phyloP scores from a whole-genome alignment of 2,329 filamentous ascomycete species.

The Penicillium sp. region DNA sequence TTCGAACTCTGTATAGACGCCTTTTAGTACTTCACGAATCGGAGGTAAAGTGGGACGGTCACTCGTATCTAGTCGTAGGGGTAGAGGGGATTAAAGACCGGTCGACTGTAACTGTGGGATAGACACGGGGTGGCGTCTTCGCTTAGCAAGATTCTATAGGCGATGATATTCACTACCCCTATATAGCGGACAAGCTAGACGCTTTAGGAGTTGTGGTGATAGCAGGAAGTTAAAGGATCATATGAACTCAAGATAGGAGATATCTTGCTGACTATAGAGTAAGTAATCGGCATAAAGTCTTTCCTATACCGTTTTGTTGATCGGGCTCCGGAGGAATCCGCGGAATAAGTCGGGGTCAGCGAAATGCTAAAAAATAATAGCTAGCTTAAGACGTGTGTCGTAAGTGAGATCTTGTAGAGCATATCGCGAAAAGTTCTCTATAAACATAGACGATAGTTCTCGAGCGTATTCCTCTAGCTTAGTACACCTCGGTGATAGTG shows the following conservation, averaged over 20 bases:
- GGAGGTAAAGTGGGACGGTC: neutral
- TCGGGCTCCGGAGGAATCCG: neutral
- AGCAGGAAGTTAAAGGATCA: neutral
- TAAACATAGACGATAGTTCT: neutral
- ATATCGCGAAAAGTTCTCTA: neutral
- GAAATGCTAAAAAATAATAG: neutral
- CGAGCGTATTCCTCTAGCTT: neutral
- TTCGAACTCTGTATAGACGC: neutral
- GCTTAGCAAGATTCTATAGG: neutral
- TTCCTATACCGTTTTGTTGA: neutral
- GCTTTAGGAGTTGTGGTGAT: neutral
- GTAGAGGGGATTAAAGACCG: neutral
- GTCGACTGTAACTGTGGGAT: neutral
- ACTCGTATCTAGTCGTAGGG: neutral
- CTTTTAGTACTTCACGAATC: neutral
- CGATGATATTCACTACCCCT: neutral
- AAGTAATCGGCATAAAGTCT: neutral
- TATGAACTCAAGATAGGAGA: neutral
- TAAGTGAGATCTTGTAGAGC: neutral
- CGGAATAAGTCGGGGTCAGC: neutral
- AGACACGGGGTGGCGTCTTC: neutral
- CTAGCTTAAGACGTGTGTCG: neutral
- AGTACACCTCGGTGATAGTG: neutral
- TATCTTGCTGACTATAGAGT: neutral
- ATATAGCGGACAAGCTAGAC: neutral